phyloP scores from a whole-genome alignment of 1,284 basidiomycete species.

The Peniophora sp. region DNA sequence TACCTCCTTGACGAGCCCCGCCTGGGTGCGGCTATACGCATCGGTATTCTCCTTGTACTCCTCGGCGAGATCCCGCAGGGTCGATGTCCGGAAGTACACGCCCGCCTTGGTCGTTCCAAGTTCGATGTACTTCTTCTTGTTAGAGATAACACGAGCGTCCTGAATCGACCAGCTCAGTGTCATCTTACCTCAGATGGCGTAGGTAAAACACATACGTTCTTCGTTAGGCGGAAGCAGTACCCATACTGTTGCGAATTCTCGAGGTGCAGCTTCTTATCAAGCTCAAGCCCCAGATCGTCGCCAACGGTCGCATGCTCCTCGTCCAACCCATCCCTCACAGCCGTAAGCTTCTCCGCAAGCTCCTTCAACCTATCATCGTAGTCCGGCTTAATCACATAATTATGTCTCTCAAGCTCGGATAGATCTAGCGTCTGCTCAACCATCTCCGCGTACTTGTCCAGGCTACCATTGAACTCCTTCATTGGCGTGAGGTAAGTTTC shows the following conservation, averaged over 20 bases:
- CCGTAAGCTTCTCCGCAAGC: constrained; percentile 58
- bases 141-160: constrained; percentile 76
- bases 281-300: constrained; percentile 73
- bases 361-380: constrained; percentile 75
- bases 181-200: not conserved
- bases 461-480: constrained; percentile 55
- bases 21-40: constrained; percentile 72
- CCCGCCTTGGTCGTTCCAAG: constrained; percentile 85
- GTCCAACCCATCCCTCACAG: constrained; percentile 76
- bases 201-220: constrained; percentile 70
- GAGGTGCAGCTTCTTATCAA: constrained; percentile 94
- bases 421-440: constrained; percentile 95
- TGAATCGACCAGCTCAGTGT: constrained; percentile 20
- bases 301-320: constrained; percentile 74
- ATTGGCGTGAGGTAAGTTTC: constrained; percentile 54
- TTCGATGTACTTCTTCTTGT: constrained; percentile 75
- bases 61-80: constrained; percentile 66
- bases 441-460: constrained; percentile 85
- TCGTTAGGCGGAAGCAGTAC: constrained; percentile 91
- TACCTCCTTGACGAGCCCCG: constrained; percentile 86
- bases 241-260: constrained; percentile 91
- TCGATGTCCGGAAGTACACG: constrained; percentile 85
- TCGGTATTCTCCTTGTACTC: constrained; percentile 69
- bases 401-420: constrained; percentile 76
- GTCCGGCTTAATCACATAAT: constrained; percentile 90